Conservation (phyloP, 805 yeast species). For the Candida hungchunana region DNA sequence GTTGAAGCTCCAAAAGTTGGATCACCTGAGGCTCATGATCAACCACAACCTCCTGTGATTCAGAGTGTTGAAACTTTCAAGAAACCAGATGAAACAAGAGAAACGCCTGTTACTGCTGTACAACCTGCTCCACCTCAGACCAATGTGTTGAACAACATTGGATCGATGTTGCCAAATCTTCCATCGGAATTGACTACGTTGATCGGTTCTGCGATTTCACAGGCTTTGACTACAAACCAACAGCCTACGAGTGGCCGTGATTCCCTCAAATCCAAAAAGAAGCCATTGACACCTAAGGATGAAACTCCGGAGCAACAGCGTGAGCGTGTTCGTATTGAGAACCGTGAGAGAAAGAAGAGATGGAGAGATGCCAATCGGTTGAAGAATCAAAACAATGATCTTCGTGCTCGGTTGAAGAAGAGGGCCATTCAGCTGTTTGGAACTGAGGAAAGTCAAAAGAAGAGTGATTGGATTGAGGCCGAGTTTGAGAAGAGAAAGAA, state of each 20-base stretch:
- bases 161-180: conserved; percentile 21
- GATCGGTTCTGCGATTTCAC: conserved; percentile 24
- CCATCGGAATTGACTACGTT: conserved; percentile 22
- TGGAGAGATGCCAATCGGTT: conserved; percentile 82
- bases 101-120: conserved; percentile 6
- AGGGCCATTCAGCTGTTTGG: conserved; percentile 71
- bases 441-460: conserved; percentile 46
- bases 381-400: conserved; percentile 83
- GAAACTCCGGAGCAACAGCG: conserved; percentile 34
- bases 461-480: conserved; percentile 65
- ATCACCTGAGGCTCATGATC: too few relatives aligned
- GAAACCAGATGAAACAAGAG: conserved; percentile 1
- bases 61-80: too few relatives aligned
- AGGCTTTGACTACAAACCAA: conserved; percentile 16
- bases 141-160: conserved; percentile 18
- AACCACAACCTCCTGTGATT: too few relatives aligned
- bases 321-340: conserved; percentile 60
- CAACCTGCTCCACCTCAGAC: conserved; percentile 15
- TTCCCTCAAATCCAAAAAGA: conserved; percentile 15
- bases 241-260: not conserved
- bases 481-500: conserved; percentile 67
- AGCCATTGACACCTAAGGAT: conserved; percentile 14
- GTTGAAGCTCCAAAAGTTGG: too few relatives aligned
- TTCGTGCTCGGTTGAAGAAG: conserved; percentile 70
- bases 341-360: conserved; percentile 71